Base-by-base conservation (phyloP, 352 stramenopile species). In the Lagenidium sp. region DNA sequence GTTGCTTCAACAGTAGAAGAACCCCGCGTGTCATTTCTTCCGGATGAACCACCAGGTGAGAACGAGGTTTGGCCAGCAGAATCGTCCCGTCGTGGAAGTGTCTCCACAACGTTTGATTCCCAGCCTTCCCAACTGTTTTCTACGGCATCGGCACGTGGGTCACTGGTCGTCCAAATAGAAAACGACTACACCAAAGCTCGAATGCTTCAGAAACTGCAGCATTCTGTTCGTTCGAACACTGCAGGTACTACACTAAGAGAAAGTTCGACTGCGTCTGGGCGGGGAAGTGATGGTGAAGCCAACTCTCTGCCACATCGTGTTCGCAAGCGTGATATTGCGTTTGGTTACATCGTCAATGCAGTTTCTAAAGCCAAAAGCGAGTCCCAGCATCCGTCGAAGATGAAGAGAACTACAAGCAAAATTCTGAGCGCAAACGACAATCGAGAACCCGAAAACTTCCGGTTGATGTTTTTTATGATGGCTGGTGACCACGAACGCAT, bases 391-490 rank as follows among this genome's bases (percentile, higher is more conserved):
- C 59, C 51, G 11, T 62, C 47, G 4, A 55, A 43, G 8, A 53
- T 55, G 22, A 67, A 56, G 36, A 47, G 48, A 24, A 34, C 44
- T 11, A 21, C 51, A 20, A 61, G 48, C 16, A 43, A 56, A 12
- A 40, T 31, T 10, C 36, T 35, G 6, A 58, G 50, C 12, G 31
- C 47, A 28, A 47, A 42, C 28, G 39, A 55, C 23, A 37, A 47
- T 25, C 47, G 53, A 13, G 49, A 61, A 24, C 64, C 67, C 18
- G 90, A 98, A 44, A 98, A 98, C 57, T 98, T 98, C 48, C 66
- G 79, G n/a, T 63, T 97, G 6, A 69, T 98, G 24, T 98, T 98
- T 58, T 85, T 96, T 60, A 87, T 96, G 51, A 66, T 97, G 4
- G 79, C 66, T n/a, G 57, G 93, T 44, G 88, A 98, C 41, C 91